Evolutionary conservation across 2,329 filamentous ascomycete species (phyloP), one percentile per base, ranked within the genome.

Genomic region (Apiospora rasikravindrae): DNA sequence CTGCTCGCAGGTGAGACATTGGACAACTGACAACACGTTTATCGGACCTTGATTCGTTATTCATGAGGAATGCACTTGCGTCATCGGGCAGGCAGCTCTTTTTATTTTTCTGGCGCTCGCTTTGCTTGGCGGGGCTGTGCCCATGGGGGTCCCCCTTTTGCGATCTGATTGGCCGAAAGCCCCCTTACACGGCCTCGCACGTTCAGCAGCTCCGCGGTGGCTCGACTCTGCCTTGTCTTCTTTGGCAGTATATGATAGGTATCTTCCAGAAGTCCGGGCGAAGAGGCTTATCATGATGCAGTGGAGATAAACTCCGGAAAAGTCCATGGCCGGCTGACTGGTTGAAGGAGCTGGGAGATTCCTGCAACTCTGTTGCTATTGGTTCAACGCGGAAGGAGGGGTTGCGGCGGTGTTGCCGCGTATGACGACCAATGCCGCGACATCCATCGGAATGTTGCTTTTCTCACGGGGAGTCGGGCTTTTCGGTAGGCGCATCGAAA

Each of bases 111-210:
- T n/a, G n/a, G n/a, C n/a, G n/a, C n/a, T n/a, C n/a, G n/a, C n/a
- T 0, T n/a, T 64, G 19, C 33, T 40, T 64, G 11, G 57, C 33
- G 33, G 33, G 57, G 57, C 57, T 64, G 57, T 64, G 57, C 57
- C 57, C 29, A 40, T 64, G 33, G 33, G 40, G 57, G 57, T 3
- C 19, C 40, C 57, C 19, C 40, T 33, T 19, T 8, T 10, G 22
- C 33, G 7, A 8, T 29, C 57, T 40, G 19, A 64, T 64, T 64
- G 57, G 57, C 8, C 57, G 40, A 6, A 37, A n/a, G 10, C 33
- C 57, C 57, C 40, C 57, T 64, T 40, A 64, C 57, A 64, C 57
- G 57, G 57, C 57, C 29, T 37, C n/a, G n/a, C n/a, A 14, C n/a
- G 29, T 16, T 8, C 53, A 57, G 16, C 53, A 19, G 29, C 53